Percentiles rank a stretch among this genome's conserved stretches.
These are phyloP conservation scores for Pinus taeda DNA, from an alignment of 75 land plant species.

Conservation along the genomic window DNA sequence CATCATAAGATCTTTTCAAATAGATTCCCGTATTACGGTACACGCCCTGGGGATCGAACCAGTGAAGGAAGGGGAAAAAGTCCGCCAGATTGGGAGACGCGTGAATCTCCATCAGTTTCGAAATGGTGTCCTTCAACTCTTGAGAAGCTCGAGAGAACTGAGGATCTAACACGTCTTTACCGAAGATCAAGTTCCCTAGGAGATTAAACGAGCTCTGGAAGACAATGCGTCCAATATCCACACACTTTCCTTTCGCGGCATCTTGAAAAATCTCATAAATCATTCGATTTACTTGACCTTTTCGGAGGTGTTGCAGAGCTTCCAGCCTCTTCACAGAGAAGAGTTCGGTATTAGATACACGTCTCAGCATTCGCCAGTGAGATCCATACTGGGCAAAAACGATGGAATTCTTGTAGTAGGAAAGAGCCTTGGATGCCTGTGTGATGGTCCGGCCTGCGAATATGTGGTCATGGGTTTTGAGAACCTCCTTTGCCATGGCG, in stretches of 20 bases:
- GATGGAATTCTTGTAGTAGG: neutral
- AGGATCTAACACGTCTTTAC: neutral
- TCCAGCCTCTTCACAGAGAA: neutral
- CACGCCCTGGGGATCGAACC: no score
- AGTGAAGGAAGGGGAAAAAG: no score
- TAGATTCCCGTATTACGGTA: no score
- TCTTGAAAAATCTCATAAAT: neutral
- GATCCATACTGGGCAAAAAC: neutral
- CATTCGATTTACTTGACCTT: neutral
- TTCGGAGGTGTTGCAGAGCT: neutral
- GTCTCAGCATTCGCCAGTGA: neutral
- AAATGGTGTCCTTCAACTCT: no score
- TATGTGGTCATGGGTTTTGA: neutral
- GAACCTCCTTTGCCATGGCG: neutral
- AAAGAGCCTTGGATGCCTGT: neutral
- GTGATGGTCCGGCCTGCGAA: neutral
- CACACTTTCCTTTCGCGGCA: neutral
- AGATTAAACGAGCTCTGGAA: neutral
- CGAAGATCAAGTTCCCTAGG: neutral
- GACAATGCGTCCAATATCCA: neutral
- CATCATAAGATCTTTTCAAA: no score
- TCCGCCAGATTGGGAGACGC: no score
- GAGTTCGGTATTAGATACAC: neutral
- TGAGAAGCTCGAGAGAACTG: no score
- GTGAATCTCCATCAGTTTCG: no score